Base-by-base conservation (phyloP, 345 rosid species). In the Noccaea caerulescens region DNA sequence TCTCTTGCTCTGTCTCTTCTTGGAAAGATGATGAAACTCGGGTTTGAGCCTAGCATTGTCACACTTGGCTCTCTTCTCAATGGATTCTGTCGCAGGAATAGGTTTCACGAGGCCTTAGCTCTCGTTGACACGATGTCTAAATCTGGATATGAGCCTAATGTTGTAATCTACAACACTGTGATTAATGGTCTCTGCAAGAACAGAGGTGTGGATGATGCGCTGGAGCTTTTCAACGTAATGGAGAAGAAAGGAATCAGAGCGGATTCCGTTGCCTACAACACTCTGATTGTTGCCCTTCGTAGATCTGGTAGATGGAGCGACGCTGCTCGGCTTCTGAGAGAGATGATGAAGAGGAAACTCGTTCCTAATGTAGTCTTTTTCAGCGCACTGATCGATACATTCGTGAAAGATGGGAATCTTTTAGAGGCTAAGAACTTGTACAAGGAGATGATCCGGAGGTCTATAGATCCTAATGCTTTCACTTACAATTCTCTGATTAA, bases 1-100 rank as follows among this genome's bases (percentile, higher is more conserved):
- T 65, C 70, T 11, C 57, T 72, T 7, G 69, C 70, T 52, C 16
- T 63, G 0, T 38, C 69, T 45, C 6, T 64, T n/a, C 63, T 72
- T n/a, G 77, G 59, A 3, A 64, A 66, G 36, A 73, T 74, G 72
- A 32, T 59, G 54, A 66, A 74, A 2, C 67, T 74, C 11, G 78
- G 77, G 3, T 41, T 37, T 50, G 16, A 49, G 41, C 77, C 72
- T 0, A 58, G 45, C 67, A 58, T 66, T 58, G 53, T 66, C 58
- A 73, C 77, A 0, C 66, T 73, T 33, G 71, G 66, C 16, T 64
- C 72, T 58, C 58, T 66, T 2, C 44, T 73, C 45, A 66, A 58
- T 1, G 67, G 77, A 1, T 66, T 73, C 50, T 65, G 72, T 18
- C 65, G 36, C 14, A 1, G 13, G 16, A 41, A 38, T 30, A 3